A percentile compares a stretch with the other conserved stretches of the same genome.
Conservation (phyloP, 2,329 filamentous ascomycete species). For the Lecanicillium sp. region DNA sequence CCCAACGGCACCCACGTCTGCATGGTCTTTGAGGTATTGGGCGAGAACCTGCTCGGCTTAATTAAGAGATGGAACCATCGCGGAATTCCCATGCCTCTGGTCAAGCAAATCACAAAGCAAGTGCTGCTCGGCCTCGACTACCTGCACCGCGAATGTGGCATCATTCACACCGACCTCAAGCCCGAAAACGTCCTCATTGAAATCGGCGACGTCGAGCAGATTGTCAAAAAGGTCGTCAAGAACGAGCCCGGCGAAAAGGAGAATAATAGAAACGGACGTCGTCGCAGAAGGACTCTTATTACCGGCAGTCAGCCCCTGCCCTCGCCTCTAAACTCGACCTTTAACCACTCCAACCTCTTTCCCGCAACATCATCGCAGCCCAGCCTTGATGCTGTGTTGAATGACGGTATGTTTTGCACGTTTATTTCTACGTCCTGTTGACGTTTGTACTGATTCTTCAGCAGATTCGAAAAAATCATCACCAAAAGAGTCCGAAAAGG, state of each 20-base stretch:
- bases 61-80: conserved; percentile 99
- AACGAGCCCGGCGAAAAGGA: conserved; percentile 68
- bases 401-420: conserved; percentile 53
- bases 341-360: conserved; percentile 70
- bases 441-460: not conserved
- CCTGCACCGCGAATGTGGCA: conserved; percentile 93
- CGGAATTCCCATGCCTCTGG: conserved; percentile 89
- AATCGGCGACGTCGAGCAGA: conserved; percentile 97
- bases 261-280: conserved; percentile 83
- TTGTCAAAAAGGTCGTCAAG: conserved; percentile 93
- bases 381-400: conserved; percentile 78
- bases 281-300: conserved; percentile 85
- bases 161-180: conserved; percentile 96
- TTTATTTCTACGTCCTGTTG: not conserved
- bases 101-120: conserved; percentile 98
- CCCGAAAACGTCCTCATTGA: conserved; percentile 98
- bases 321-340: conserved; percentile 86
- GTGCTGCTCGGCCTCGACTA: conserved; percentile 93
- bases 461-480: conserved; percentile 32
- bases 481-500: conserved; percentile 51
- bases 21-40: conserved; percentile 98
- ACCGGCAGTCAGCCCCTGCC: conserved; percentile 94
- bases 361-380: conserved; percentile 54
- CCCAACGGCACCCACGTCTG: conserved; percentile 95
- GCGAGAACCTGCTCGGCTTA: conserved; percentile 86